phyloP scores from a whole-genome alignment of 352 stramenopile genomes.

The Phytophthora pluvialis region DNA sequence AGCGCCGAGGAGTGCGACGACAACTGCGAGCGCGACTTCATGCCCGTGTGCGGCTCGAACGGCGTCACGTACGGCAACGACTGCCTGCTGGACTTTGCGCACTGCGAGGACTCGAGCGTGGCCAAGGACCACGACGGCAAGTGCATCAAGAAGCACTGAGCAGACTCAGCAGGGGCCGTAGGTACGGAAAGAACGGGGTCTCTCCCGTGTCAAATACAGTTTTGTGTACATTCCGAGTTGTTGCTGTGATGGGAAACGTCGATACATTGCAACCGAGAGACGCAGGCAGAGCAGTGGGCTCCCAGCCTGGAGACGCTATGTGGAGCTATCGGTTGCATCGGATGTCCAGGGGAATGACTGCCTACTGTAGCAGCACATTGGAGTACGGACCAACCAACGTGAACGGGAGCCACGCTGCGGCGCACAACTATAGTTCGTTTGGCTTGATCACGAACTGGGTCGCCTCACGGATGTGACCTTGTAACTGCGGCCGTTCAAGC shows the following conservation, averaged over 20 bases:
- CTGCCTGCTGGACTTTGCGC: constrained; percentile 55
- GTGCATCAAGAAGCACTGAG: constrained; percentile 29
- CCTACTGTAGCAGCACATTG: too few relatives aligned
- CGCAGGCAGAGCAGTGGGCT: too few relatives aligned
- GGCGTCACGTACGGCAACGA: constrained; percentile 62
- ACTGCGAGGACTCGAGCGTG: constrained; percentile 42
- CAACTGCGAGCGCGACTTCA: constrained; percentile 46
- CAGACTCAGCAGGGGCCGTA: not conserved
- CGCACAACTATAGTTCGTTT: too few relatives aligned
- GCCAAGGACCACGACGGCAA: constrained; percentile 40
- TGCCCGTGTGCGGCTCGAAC: constrained; percentile 65
- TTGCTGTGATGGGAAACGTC: not conserved
- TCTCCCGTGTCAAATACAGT: not conserved
- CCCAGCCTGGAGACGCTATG: too few relatives aligned
- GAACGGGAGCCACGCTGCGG: too few relatives aligned
- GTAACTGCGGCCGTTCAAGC: too few relatives aligned
- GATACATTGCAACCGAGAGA: too few relatives aligned
- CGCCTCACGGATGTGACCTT: too few relatives aligned
- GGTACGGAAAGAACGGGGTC: not conserved
- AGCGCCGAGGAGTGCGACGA: constrained; percentile 40
- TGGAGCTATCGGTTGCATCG: too few relatives aligned
- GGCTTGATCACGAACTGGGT: too few relatives aligned
- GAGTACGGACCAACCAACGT: too few relatives aligned
- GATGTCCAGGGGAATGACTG: too few relatives aligned
- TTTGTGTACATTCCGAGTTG: not conserved